Base-by-base conservation (phyloP, 768 basidiomycete genomes). In the Boletus sensibilis region DNA sequence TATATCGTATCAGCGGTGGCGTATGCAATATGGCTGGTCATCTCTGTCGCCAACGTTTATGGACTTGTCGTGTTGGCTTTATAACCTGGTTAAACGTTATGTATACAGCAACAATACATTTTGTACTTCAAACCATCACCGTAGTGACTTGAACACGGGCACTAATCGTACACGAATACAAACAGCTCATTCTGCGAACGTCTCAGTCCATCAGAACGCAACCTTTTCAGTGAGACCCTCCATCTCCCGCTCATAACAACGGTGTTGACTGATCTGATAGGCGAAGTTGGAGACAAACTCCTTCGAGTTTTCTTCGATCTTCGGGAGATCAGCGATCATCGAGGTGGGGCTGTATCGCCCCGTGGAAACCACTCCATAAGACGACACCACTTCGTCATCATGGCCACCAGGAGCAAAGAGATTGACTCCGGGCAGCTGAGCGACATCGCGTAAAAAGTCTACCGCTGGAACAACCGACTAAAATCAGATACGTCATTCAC, bases 281-380 rank as follows among this genome's bases (percentile, higher is more conserved):
- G 81, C 81, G 60, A 88, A 87, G 62, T 78, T 82, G 21, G 79
- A 72, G 10, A 78, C 72, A 55, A 88, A 88, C 6, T 79, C 84
- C 61, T 77, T 79, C 13, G 79, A 70, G 1, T 72, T 76, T 38
- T 74, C 68, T 9, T 68, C 74, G 45, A 86, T 78, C 43, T 75
- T 72, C 20, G 80, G 52, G 2, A 65, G 64, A 60, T 84, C 85
- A 4, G 69, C 63, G 0, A 60, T 53, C 13, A 72, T 68, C 13
- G 79, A 76, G 18, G 68, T 57, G 1, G 72, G 45, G 35, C 69
- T 75, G 57, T 83, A 82, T 53, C 77, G 79, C n/a, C 82, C 82
- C 0, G 81, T 76, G 7, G 86, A 85, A 18, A 87, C 80, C 11
- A 88, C 81, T 0, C 83, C 86, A 59, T 85, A 87, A 9, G 84